A percentile compares a stretch with the other conserved stretches of the same genome.
These are phyloP conservation scores for Arthrocladium fulminans DNA, from an alignment of 2,329 filamentous ascomycete species.

Conservation along the genomic window DNA sequence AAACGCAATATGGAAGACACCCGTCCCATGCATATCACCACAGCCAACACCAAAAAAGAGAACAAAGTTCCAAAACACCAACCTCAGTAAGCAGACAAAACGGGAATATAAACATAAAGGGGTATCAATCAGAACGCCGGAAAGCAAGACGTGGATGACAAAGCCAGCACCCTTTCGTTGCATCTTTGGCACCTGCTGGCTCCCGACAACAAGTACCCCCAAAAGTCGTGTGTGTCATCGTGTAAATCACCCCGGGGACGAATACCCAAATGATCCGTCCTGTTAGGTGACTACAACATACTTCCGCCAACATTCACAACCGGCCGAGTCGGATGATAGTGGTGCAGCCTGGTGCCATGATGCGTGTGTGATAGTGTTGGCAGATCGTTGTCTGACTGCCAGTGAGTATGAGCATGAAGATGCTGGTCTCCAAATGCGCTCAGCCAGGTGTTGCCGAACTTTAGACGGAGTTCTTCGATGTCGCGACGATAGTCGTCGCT, in stretches of 20 bases:
- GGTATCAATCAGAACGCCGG: not conserved
- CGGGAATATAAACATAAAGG: not conserved
- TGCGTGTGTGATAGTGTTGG: slow-evolving; percentile 24
- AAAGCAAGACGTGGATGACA: not conserved
- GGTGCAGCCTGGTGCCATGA: not conserved
- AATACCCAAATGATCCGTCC: too few species aligned
- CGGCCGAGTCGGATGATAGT: not conserved
- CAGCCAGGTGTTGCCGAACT: slow-evolving; percentile 79
- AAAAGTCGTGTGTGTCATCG: too few species aligned
- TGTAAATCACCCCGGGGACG: too few species aligned
- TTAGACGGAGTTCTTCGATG: slow-evolving; percentile 74
- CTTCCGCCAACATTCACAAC: not conserved
- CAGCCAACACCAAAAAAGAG: not conserved
- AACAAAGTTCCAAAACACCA: not conserved
- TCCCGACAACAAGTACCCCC: too few species aligned
- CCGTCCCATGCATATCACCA: not conserved
- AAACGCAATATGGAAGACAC: not conserved
- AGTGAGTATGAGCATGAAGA: slow-evolving; percentile 44
- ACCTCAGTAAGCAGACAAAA: not conserved
- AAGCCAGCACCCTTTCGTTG: not conserved
- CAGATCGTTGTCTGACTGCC: slow-evolving; percentile 29
- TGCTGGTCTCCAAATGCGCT: slow-evolving; percentile 66
- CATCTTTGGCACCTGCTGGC: not conserved
- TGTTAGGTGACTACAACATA: not conserved
- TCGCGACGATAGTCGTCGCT: slow-evolving; percentile 79